phyloP scores from a whole-genome alignment of 108 stramenopile genomes.

The Discostella pseudostelligera region DNA sequence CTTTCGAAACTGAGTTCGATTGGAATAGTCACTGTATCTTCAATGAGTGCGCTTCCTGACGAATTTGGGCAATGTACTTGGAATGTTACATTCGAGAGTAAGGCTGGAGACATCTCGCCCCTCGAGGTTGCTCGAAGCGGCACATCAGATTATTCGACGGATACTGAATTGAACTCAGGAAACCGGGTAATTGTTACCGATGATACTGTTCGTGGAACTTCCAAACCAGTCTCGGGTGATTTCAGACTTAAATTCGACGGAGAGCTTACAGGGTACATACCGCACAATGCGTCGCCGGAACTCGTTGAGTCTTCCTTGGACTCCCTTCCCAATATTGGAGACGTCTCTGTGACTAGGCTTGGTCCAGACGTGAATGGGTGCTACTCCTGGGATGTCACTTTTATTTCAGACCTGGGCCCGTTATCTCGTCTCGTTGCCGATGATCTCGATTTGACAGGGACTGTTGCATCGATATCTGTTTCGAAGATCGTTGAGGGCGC shows the following conservation, averaged over 20 bases:
- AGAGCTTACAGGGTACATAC: constrained; percentile 66
- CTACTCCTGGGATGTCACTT: constrained; percentile 77
- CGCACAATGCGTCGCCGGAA: constrained; percentile 56
- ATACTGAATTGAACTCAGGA: constrained; percentile 32
- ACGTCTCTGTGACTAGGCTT: constrained; percentile 58
- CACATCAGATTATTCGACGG: constrained; percentile 32
- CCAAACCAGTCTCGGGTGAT: constrained; percentile 55
- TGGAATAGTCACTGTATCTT: constrained; percentile 64
- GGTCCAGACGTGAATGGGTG: constrained; percentile 71
- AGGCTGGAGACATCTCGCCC: constrained; percentile 59
- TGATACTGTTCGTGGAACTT: constrained; percentile 44
- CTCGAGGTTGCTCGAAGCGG: constrained; percentile 42
- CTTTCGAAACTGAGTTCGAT: constrained; percentile 69
- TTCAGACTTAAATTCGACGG: constrained; percentile 72
- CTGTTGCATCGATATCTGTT: constrained; percentile 53
- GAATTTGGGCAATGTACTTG: constrained; percentile 56
- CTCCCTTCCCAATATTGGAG: constrained; percentile 57
- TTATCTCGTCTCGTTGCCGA: constrained; percentile 57
- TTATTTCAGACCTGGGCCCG: constrained; percentile 64
- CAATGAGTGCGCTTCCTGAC: constrained; percentile 24
- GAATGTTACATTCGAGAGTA: constrained; percentile 73
- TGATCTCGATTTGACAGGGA: constrained; percentile 62
- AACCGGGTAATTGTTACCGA: constrained; percentile 29
- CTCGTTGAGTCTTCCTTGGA: constrained; percentile 64
- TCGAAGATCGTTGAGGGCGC: constrained; percentile 30